Percentiles rank a stretch among this genome's conserved stretches.
Conservation (phyloP, 2,329 filamentous ascomycete species). For the Penicillium sp. region DNA sequence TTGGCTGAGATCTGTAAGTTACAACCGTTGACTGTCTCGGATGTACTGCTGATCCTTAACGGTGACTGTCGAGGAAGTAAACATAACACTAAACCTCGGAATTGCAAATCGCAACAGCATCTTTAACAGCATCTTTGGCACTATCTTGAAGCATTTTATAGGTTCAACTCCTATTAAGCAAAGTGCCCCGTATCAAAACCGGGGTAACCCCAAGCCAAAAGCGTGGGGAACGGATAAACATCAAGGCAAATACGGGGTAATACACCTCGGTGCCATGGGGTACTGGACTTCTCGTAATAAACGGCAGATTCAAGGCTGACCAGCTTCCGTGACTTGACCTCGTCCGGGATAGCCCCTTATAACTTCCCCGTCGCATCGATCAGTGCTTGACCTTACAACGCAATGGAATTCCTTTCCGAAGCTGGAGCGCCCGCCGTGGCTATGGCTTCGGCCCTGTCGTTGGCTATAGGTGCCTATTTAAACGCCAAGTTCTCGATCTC, state of each 20-base stretch:
- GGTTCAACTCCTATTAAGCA: background rate
- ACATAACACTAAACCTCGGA: background rate
- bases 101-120: background rate
- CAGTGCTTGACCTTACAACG: background rate
- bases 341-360: constrained; percentile 1
- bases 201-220: constrained; percentile 1
- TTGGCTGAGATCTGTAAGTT: constrained; percentile 4
- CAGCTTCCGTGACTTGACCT: constrained; percentile 22
- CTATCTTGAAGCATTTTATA: no score
- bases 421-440: constrained; percentile 27
- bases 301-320: constrained; percentile 23
- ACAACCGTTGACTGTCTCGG: background rate
- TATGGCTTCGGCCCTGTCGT: constrained; percentile 33
- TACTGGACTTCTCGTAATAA: background rate
- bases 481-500: constrained; percentile 43
- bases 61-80: background rate
- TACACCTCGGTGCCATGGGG: background rate
- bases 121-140: background rate
- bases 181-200: background rate
- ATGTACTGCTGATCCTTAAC: background rate
- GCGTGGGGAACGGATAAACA: background rate
- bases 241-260: background rate
- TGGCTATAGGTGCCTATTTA: constrained; percentile 39
- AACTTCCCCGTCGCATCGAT: background rate
- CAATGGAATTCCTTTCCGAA: constrained; percentile 30